Conservation (phyloP, 2,329 filamentous ascomycete genomes). For the Xylariaceae sp. region DNA sequence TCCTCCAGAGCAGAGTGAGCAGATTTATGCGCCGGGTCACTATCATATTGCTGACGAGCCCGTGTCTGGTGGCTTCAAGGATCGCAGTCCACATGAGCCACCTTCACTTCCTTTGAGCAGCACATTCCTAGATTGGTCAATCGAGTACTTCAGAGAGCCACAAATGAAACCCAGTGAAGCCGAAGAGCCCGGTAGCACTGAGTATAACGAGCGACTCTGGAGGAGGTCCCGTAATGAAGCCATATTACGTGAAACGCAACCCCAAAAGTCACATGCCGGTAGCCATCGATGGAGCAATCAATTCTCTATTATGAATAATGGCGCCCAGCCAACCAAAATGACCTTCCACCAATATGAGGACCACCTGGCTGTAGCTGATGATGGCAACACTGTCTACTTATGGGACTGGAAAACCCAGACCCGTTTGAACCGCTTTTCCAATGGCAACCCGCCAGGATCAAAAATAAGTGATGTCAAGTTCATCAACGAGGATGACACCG, state of each 20-base stretch:
- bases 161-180: conserved; percentile 97
- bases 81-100: conserved; percentile 53
- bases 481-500: conserved; percentile 97
- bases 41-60: conserved; percentile 77
- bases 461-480: conserved; percentile 94
- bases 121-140: conserved; percentile 89
- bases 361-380: conserved; percentile 88
- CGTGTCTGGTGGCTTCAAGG: conserved; percentile 69
- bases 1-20: conserved; percentile 73
- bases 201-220: conserved; percentile 96
- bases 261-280: conserved; percentile 83
- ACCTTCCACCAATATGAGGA: conserved; percentile 98
- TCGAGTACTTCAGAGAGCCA: conserved; percentile 95
- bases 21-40: conserved; percentile 58
- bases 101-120: conserved; percentile 74
- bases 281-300: conserved; percentile 80
- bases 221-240: conserved; percentile 86
- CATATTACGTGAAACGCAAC: conserved; percentile 89
- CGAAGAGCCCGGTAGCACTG: conserved; percentile 90
- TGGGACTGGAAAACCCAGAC: conserved; percentile 88
- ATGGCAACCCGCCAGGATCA: conserved; percentile 86
- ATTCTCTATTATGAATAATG: conserved; percentile 80
- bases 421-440: conserved; percentile 80
- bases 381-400: conserved; percentile 82
- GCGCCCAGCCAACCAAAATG: conserved; percentile 85